phyloP scores from a whole-genome alignment of 2,329 filamentous ascomycete species.

The Fusarium decemcellulare region DNA sequence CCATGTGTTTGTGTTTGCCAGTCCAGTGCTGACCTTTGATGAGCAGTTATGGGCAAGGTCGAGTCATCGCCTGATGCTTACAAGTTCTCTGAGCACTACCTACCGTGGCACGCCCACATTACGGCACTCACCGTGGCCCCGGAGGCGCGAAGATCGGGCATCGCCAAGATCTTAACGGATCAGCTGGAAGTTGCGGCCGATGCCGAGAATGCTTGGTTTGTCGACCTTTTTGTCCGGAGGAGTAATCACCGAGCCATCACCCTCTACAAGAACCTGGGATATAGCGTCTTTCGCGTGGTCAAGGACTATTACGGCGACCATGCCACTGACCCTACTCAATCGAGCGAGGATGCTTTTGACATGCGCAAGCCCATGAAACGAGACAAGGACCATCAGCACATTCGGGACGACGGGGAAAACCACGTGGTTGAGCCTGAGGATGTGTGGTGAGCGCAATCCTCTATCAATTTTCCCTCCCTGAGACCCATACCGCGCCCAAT shows the following conservation, averaged over 20 bases:
- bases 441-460: constrained; percentile 74
- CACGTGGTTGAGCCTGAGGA: constrained; percentile 85
- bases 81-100: constrained; percentile 85
- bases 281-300: constrained; percentile 90
- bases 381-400: constrained; percentile 81
- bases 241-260: constrained; percentile 90
- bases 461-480: constrained; percentile 6
- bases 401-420: constrained; percentile 85
- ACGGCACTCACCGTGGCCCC: constrained; percentile 95
- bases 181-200: constrained; percentile 88
- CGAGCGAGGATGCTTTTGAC: constrained; percentile 91
- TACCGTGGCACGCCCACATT: constrained; percentile 99
- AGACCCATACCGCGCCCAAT: constrained; percentile 59
- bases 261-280: constrained; percentile 93
- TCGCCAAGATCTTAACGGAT: constrained; percentile 86
- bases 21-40: constrained; percentile 44
- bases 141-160: constrained; percentile 85
- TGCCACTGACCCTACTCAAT: constrained; percentile 71
- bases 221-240: constrained; percentile 92
- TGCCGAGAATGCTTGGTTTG: constrained; percentile 90
- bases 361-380: constrained; percentile 94
- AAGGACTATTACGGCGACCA: constrained; percentile 95
- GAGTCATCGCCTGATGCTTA: constrained; percentile 86
- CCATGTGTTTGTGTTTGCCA: constrained; percentile 4
- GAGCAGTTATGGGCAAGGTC: constrained; percentile 95